A percentile compares a stretch with the other conserved stretches of the same genome.
Conservation (phyloP, 805 yeast genomes). For the Blastobotrys mokoenaii region DNA sequence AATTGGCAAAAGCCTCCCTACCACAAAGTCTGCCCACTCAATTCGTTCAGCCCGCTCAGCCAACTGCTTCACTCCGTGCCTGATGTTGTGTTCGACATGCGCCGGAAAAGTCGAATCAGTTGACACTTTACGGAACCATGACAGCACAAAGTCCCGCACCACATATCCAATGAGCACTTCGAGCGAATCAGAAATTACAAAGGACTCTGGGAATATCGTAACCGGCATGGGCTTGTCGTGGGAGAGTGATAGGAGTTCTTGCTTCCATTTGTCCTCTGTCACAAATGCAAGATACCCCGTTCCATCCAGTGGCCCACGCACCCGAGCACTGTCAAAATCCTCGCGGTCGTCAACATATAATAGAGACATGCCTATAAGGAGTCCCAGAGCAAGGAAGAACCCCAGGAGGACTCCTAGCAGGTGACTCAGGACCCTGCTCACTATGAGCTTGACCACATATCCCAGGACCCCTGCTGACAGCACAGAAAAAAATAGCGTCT, state of each 20-base stretch:
- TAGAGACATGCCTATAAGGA: not conserved
- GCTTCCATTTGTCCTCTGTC: conserved; percentile 1
- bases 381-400: not conserved
- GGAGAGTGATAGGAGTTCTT: conserved; percentile 3
- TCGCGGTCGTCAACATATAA: not conserved
- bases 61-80: conserved; percentile 34
- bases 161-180: conserved; percentile 43
- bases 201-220: conserved; percentile 35
- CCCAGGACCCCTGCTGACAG: not conserved
- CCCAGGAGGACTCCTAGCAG: not conserved
- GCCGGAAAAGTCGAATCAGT: conserved; percentile 34
- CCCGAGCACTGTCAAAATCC: not conserved
- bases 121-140: conserved; percentile 48
- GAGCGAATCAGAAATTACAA: conserved; percentile 44
- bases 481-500: not conserved
- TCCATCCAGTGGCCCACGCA: not conserved
- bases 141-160: conserved; percentile 42
- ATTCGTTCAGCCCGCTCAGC: conserved; percentile 34
- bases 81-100: conserved; percentile 38
- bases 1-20: conserved; percentile 53
- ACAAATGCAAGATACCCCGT: conserved; percentile 1
- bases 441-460: not conserved
- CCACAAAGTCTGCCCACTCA: conserved; percentile 50
- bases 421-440: not conserved
- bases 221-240: conserved; percentile 5